Evolutionary conservation across 331 rosid species (phyloP).

Genomic region (Ulmus americana): DNA sequence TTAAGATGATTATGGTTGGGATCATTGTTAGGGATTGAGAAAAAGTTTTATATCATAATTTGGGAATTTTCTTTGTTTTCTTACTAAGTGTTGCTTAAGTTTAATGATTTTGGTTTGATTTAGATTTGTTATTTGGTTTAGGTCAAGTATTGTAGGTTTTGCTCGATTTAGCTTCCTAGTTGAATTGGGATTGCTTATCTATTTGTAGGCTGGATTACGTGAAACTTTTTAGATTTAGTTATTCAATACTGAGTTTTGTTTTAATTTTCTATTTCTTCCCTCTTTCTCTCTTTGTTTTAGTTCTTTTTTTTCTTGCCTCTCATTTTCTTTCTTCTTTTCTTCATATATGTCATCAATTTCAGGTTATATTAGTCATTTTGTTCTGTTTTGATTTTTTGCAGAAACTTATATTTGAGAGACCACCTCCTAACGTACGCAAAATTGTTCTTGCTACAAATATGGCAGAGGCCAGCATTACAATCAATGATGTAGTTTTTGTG

Average conservation of each 20-base stretch:
- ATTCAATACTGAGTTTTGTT: neutral
- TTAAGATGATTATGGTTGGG: conserved; percentile 1
- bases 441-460: conserved; percentile 89
- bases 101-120: too few species aligned
- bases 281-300: neutral
- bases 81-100: too few species aligned
- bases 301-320: neutral
- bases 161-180: too few species aligned
- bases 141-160: too few species aligned
- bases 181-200: too few species aligned
- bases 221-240: neutral
- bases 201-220: too few species aligned
- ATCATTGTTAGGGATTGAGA: too few species aligned
- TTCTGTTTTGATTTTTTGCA: conserved; percentile 28
- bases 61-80: too few species aligned
- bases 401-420: conserved; percentile 84
- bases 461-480: conserved; percentile 99
- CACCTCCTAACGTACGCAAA: conserved; percentile 83
- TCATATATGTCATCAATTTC: neutral
- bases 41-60: too few species aligned
- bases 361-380: conserved; percentile 13
- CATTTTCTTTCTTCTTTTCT: neutral
- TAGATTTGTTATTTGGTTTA: too few species aligned
- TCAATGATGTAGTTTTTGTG: conserved; percentile 85
- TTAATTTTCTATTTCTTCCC: neutral